Base-by-base conservation (phyloP, 2,329 filamentous ascomycete species). In the Lecanosticta acicola region DNA sequence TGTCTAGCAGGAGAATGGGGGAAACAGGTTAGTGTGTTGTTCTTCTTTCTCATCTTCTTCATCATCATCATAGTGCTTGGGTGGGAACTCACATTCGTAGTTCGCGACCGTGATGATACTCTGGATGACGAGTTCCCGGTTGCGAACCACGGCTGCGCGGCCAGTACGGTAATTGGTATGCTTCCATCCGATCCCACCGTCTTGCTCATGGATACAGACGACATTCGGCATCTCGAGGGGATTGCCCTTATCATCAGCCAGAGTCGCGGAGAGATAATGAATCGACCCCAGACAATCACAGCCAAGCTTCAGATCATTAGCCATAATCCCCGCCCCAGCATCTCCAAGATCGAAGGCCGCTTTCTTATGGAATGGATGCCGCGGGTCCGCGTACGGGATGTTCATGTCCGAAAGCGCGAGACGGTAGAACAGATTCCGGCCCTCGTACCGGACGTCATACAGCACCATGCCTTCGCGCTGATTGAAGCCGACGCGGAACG, bases 221-320 rank as follows among this genome's bases (percentile, higher is more conserved):
- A 80, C 77, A 48, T 85, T 85, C n/a, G 80, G 76, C 70, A 84
- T 76, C 1, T 72, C 66, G 2, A 78, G 59, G 13, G 44, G 44
- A 20, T 39, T 43, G 14, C 81, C 83, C 47, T 80, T 78, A 56
- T 78, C 75, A 48, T 82, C 75, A 11, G 74, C 73, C 1, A 83
- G 65, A 13, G 79, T 72, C 2, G 74, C 75, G 43, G 74, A 75
- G 32, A 85, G 72, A 56, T 86, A 85, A 59, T 84, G 78, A 59
- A 86, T 85, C 14, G 80, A 78, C 3, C 83, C 83, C 1, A 85
- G 70, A 57, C 83, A 86, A 61, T 86, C 83, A 56, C 83, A 86
- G 20, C 83, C 83, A 1, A 86, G 71, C 55, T 83, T 77, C 2
- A 86, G 70, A 59, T 85, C 80, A 61, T 86, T 85, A 47, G 81